Evolutionary conservation across 768 basidiomycete species (phyloP).

Genomic region (Amanita pseudoporphyria): DNA sequence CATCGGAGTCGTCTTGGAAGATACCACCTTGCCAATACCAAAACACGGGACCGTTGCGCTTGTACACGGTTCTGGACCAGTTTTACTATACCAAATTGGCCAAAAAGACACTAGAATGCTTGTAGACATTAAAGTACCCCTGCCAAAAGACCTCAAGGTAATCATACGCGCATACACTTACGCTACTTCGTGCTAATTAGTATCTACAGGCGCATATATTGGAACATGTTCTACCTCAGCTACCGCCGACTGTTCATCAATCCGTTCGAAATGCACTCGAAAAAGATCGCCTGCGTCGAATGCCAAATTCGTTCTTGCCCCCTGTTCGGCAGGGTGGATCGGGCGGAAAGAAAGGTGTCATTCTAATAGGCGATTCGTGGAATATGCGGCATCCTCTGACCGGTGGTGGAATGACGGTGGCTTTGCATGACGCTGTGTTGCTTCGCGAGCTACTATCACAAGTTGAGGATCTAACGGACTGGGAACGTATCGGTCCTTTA

Average conservation of each 20-base stretch:
- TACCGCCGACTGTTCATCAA: slow-evolving; percentile 62
- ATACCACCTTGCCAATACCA: slow-evolving; percentile 62
- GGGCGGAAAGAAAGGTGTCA: slow-evolving; percentile 52
- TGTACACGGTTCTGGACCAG: slow-evolving; percentile 74
- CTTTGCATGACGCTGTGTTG: slow-evolving; percentile 75
- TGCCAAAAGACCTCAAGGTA: slow-evolving; percentile 78
- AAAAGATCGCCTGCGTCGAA: slow-evolving; percentile 73
- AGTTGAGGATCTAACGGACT: slow-evolving; percentile 35
- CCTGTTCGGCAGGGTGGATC: slow-evolving; percentile 53
- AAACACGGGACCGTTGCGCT: slow-evolving; percentile 81
- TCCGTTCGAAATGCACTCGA: slow-evolving; percentile 62
- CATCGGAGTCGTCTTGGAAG: slow-evolving; percentile 75
- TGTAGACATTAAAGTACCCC: slow-evolving; percentile 77
- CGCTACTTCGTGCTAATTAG: slow-evolving; percentile 4
- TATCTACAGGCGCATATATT: slow-evolving; percentile 53
- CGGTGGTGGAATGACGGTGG: slow-evolving; percentile 97
- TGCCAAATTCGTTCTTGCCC: slow-evolving; percentile 95
- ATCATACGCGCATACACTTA: slow-evolving; percentile 11
- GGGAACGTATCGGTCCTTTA: slow-evolving; percentile 37
- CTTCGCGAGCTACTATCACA: slow-evolving; percentile 51
- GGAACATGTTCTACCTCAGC: slow-evolving; percentile 64
- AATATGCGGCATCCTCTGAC: slow-evolving; percentile 99
- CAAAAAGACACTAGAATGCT: slow-evolving; percentile 88
- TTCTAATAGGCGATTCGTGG: slow-evolving; percentile 93
- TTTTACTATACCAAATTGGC: slow-evolving; percentile 88